Base-by-base conservation (phyloP, 73 alveolate genomes). In the Tetrahymena elliotti region DNA sequence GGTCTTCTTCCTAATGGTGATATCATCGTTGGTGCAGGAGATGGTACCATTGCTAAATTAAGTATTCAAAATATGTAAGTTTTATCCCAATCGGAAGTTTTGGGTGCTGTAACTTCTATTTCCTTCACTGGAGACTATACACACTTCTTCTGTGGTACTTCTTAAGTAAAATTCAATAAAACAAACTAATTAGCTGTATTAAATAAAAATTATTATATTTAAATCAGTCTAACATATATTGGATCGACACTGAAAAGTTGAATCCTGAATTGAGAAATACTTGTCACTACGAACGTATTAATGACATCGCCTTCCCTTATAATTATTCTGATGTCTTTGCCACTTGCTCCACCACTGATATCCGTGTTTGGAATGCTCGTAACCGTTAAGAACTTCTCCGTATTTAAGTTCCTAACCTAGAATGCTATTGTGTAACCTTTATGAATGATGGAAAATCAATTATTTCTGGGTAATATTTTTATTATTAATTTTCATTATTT, bases 361-460 rank as follows among this genome's bases (percentile, higher is more conserved):
- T 98, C 83, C 96, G 99, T 93, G 99, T 98, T 8, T 98, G 99
- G 99, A 98, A 98, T 97, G 98, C 98, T 35, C 93, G 93, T 95
- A 96, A 97, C 84, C 93, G 99, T 52, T 98, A 98, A 96, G 99
- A 98, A 95, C 96, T 98, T 24, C 93, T 98, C 37, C 96, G 99
- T 93, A 98, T 98, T 94, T 98, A 98, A 93, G 99, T 98, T 39
- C 99, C 99, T 47, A 98, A 98, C 95, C 97, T 98, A 84, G 99
- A 98, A 94, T 98, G 99, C 54, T 96, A 95, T 96, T 94, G 97
- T 68, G 95, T 98, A 52, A 94, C 94, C 38, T 98, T 98, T 95
- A 95, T 96, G 98, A 95, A 94, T 92, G 99, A 98, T 93, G 99
- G 99, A 22, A 98, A 98, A 96, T 92, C 98, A 95, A 97, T 98